Conservation (phyloP, 176 grass and related monocot genomes). For the Thalia dealbata region DNA sequence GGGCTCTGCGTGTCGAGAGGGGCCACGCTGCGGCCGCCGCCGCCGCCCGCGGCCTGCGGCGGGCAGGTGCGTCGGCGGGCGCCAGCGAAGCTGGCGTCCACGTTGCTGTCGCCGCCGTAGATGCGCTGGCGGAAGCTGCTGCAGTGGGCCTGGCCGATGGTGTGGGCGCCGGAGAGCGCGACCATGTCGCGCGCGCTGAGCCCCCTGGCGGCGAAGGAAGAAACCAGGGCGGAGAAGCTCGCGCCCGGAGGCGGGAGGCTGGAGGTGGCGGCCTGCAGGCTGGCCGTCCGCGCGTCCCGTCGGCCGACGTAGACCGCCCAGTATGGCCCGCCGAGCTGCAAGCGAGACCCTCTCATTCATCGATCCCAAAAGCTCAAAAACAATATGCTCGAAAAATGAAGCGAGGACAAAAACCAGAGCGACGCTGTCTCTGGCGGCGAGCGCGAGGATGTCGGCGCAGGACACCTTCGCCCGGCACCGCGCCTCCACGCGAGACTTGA, state of each 20-base stretch:
- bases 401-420: too few species aligned
- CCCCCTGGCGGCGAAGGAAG: constrained; percentile 35
- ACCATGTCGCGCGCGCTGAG: constrained; percentile 52
- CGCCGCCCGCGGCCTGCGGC: background rate
- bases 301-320: constrained; percentile 36
- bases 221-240: constrained; percentile 29
- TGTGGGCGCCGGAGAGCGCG: constrained; percentile 70
- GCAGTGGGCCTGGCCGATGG: constrained; percentile 49
- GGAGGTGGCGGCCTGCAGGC: constrained; percentile 31
- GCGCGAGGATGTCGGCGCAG: constrained; percentile 56
- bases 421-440: constrained; percentile 50
- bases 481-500: constrained; percentile 27
- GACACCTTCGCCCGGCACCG: constrained; percentile 28
- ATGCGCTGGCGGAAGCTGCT: constrained; percentile 39
- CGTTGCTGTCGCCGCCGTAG: constrained; percentile 35
- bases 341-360: too few species aligned
- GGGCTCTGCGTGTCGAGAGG: constrained; percentile 35
- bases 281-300: constrained; percentile 42
- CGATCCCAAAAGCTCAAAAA: background rate
- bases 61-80: constrained; percentile 31
- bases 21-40: constrained; percentile 10
- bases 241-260: constrained; percentile 39
- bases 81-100: constrained; percentile 50
- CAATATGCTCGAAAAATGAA: too few species aligned
- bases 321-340: constrained; percentile 33